Percentiles rank a stretch among this genome's conserved stretches.
phyloP scores from a whole-genome alignment of 257 asterid species.

The Fraxinus anomala region DNA sequence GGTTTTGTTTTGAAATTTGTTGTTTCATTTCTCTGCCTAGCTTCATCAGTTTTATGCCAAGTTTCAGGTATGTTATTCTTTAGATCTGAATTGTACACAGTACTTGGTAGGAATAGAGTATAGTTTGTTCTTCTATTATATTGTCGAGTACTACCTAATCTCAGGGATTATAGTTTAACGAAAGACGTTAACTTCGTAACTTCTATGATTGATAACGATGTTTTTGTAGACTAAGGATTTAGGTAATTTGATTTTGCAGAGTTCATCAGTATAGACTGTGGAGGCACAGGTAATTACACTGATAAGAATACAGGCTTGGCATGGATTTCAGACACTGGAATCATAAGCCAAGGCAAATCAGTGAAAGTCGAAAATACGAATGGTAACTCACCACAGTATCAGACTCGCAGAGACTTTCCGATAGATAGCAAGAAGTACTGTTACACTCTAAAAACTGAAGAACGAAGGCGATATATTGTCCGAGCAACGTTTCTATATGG shows the following conservation, averaged over 20 bases:
- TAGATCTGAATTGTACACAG: background rate
- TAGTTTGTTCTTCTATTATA: conserved; percentile 7
- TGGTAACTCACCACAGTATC: conserved; percentile 52
- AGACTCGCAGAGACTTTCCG: conserved; percentile 72
- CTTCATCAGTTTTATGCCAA: conserved; percentile 61
- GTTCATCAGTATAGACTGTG: conserved; percentile 91
- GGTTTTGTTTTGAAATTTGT: conserved; percentile 34
- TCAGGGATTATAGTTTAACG: background rate
- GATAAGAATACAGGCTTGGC: conserved; percentile 65
- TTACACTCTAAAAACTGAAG: conserved; percentile 64
- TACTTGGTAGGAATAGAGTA: too few relatives aligned
- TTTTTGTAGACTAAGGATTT: background rate
- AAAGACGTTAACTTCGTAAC: too few relatives aligned
- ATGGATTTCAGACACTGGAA: conserved; percentile 68
- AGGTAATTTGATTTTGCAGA: conserved; percentile 52
- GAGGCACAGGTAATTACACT: conserved; percentile 63
- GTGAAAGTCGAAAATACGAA: conserved; percentile 37
- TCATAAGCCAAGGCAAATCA: conserved; percentile 54
- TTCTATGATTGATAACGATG: background rate
- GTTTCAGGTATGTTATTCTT: conserved; percentile 62
- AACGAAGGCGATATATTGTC: conserved; percentile 74
- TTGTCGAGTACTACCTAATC: background rate
- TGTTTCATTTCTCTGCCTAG: conserved; percentile 42
- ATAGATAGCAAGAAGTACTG: conserved; percentile 74
- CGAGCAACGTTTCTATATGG: conserved; percentile 87